Percentiles rank a stretch among this genome's conserved stretches.
Conservation (phyloP, 495 filamentous ascomycete genomes). For the Penicillium parvum region DNA sequence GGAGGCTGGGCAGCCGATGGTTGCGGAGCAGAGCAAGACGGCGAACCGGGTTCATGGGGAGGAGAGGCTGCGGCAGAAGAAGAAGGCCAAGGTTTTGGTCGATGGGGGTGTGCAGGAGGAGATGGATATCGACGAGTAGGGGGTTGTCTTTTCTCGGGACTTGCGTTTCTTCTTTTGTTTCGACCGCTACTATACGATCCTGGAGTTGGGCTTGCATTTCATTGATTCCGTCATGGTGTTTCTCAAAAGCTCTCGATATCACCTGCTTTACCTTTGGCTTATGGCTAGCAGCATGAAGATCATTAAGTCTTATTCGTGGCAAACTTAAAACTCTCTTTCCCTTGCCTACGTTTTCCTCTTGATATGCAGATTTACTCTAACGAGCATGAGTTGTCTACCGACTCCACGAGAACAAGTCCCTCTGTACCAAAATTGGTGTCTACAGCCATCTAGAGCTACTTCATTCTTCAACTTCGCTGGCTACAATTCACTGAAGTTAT, state of each 20-base stretch:
- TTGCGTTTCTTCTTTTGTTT: constrained; percentile 17
- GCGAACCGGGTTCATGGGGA: constrained; percentile 42
- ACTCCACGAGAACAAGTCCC: too few species aligned
- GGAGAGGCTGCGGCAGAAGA: constrained; percentile 54
- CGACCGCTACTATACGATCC: constrained; percentile 28
- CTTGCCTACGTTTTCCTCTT: too few species aligned
- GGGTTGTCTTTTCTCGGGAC: constrained; percentile 2
- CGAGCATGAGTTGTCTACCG: too few species aligned
- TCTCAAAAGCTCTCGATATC: constrained; percentile 31
- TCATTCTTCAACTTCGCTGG: too few species aligned
- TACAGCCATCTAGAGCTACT: too few species aligned
- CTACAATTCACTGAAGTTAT: too few species aligned
- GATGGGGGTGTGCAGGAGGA: constrained; percentile 63
- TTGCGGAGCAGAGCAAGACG: constrained; percentile 32
- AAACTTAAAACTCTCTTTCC: too few species aligned
- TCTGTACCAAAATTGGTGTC: too few species aligned
- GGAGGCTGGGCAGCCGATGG: constrained; percentile 41
- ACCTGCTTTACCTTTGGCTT: constrained; percentile 23
- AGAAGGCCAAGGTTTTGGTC: constrained; percentile 58
- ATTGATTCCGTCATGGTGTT: constrained; percentile 22
- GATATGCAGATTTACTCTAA: too few species aligned
- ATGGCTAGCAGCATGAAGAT: constrained; percentile 13
- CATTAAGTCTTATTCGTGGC: neutral
- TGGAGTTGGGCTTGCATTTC: constrained; percentile 32
- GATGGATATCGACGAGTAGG: constrained; percentile 63